Evolutionary conservation across 2,329 filamentous ascomycete genomes (phyloP).

Genomic region (Orbilia quercus): DNA sequence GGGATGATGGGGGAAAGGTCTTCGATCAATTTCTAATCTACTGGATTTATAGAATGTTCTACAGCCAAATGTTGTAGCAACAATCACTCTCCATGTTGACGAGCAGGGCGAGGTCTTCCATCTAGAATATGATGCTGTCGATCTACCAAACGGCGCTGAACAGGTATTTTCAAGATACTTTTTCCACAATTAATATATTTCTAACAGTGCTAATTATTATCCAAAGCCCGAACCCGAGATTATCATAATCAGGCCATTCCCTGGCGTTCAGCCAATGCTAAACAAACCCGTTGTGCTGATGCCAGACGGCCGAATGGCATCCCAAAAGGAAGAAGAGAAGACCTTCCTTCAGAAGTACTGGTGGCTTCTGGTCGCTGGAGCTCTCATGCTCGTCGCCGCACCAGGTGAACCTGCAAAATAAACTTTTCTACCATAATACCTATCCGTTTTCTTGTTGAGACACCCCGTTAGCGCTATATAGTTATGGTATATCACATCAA

Average conservation of each 20-base stretch:
- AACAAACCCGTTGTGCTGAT: slow-evolving; percentile 74
- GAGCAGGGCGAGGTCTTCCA: slow-evolving; percentile 48
- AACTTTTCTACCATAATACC: background rate
- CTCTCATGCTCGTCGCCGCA: slow-evolving; percentile 65
- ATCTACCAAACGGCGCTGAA: slow-evolving; percentile 26
- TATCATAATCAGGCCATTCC: slow-evolving; percentile 66
- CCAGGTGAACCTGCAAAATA: slow-evolving; percentile 48
- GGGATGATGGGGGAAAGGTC: background rate
- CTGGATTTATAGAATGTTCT: slow-evolving; percentile 29
- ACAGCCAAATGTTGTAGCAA: slow-evolving; percentile 22
- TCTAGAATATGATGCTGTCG: slow-evolving; percentile 45
- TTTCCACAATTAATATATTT: background rate
- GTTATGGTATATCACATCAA: background rate
- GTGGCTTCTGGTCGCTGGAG: slow-evolving; percentile 71
- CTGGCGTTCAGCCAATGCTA: slow-evolving; percentile 70
- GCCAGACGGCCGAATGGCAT: slow-evolving; percentile 71
- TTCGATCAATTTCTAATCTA: background rate
- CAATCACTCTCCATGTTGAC: slow-evolving; percentile 49
- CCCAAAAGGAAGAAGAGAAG: slow-evolving; percentile 70
- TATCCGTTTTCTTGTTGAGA: background rate
- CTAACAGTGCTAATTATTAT: slow-evolving; percentile 10
- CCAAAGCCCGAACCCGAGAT: slow-evolving; percentile 66
- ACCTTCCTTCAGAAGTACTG: slow-evolving; percentile 76
- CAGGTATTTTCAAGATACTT: slow-evolving; percentile 26
- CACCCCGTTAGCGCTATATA: slow-evolving; percentile 12